Base-by-base conservation (phyloP, 805 yeast genomes). In the Sungouiozyma ichnusensis region DNA sequence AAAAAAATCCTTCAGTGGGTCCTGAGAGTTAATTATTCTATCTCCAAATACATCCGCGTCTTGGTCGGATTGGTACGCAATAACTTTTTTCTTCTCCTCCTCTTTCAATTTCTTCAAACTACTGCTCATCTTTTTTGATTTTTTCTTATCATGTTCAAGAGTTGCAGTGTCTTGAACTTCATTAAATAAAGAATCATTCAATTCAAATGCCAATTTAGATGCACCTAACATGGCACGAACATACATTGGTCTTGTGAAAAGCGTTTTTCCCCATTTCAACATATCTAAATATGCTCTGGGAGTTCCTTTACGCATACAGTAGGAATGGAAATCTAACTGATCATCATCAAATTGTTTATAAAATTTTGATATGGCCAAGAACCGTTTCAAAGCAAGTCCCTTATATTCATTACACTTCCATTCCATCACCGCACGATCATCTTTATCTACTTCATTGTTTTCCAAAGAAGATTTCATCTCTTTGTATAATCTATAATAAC, bases 271-370 rank as follows among this genome's bases (percentile, higher is more conserved):
- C 97, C 97, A 92, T 38, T 68, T 62, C 39, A 88, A 50, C 74
- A 85, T 76, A 16, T 78, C 79, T 20, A 84, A 51, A 57, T 90
- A 92, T 7, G 90, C 80, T 48, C 94, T 74, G 19, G 90, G 80
- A 5, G 97, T 85, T 17, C 97, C 97, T 52, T 82, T 78, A 63
- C 96, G 76, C 71, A 85, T 76, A 58, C 94, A 83, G 60, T 85
- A 92, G 37, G 84, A 80, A 60, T 92, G 97, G 79, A 90, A 92
- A 60, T 92, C 99, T 48, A 82, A 72, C 66, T 92, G 97, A 57
- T 92, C 98, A 47, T 75, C 76, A 55, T 69, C 74, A 63, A 78
- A 87, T 41, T 77, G 82, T 36, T 76, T 71, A 62, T 78, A 87
- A 24, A 83, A 74, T 45, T 77, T 76, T 39, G 77, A 66, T 37